phyloP scores from a whole-genome alignment of 148 eudicot genomes.

The Dianthus caryophyllus region DNA sequence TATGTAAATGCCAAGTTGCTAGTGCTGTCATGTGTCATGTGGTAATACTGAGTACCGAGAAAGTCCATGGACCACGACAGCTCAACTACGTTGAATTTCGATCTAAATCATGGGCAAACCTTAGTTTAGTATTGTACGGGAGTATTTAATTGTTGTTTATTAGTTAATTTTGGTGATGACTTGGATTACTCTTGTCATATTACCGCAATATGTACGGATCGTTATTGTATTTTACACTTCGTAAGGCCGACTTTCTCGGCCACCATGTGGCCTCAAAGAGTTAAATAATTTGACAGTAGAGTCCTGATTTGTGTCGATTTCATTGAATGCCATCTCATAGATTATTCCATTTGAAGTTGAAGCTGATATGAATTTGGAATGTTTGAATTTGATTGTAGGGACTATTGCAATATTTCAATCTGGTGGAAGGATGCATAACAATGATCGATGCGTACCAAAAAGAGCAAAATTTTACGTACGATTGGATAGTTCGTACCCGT shows the following conservation, averaged over 20 bases:
- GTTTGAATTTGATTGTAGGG: slow-evolving; percentile 45
- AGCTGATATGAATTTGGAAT: background rate
- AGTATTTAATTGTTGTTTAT: background rate
- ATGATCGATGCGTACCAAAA: slow-evolving; percentile 56
- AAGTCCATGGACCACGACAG: slow-evolving; percentile 4
- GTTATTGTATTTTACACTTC: too few species aligned
- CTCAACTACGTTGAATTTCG: background rate
- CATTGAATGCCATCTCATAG: too few species aligned
- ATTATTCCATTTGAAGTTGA: background rate
- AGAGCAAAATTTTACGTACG: slow-evolving; percentile 60
- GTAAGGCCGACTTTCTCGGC: too few species aligned
- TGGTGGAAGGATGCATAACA: slow-evolving; percentile 82
- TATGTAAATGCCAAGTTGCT: background rate
- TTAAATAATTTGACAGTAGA: too few species aligned
- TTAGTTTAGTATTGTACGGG: background rate
- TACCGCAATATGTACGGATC: too few species aligned
- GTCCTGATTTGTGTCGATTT: too few species aligned
- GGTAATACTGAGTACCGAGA: too few species aligned
- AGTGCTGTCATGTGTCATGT: too few species aligned
- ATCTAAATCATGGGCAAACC: slow-evolving; percentile 5
- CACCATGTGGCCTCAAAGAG: too few species aligned
- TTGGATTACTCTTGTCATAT: too few species aligned
- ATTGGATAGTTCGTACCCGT: slow-evolving; percentile 93
- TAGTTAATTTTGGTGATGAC: too few species aligned
- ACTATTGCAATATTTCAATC: slow-evolving; percentile 74